Evolutionary conservation across 2,329 filamentous ascomycete species (phyloP), one percentile per base, ranked within the genome.

Genomic region (Berkeleyomyces rouxiae): DNA sequence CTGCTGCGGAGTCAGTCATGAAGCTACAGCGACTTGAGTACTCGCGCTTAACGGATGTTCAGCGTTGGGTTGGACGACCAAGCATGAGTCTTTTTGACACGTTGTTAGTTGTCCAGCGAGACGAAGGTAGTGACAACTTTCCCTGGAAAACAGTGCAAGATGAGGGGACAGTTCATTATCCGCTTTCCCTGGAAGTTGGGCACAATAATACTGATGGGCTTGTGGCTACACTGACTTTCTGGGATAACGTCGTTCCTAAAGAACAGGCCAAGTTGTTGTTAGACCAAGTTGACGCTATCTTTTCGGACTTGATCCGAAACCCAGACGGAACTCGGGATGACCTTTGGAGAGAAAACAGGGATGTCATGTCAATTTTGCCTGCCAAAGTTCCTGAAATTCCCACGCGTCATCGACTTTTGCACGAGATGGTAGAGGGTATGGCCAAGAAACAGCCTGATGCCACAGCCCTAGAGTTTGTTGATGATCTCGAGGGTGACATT

Each of bases 131-230:
- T 39, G 51, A 31, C 7, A 36, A n/a, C 33, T 55, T 55, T 31
- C 73, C 77, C 0, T 95, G 88, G 86, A 74, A 75, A 5, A 66
- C 87, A 0, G 66, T 82, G 0, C 75, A 82, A 13, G 90, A 95
- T 64, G 75, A 81, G 59, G 85, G 87, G 4, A 81, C 78, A 1
- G 82, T 88, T 1, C 88, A 95, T 67, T 96, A 92, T 71, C 77
- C 86, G 0, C 74, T 95, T 0, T 96, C 92, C 0, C 74, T 96
- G 23, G 91, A 96, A 71, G 72, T 95, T 42, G 83, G 90, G 64
- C 83, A 85, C 0, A 71, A 69, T 0, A 61, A 67, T 0, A 67
- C 73, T 0, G 78, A 77, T 0, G 68, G 71, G 2, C 68, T 95
- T 1, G 71, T 76, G 10, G 75, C 93, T 6, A 82, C 83, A 7